Conservation (phyloP, 495 filamentous ascomycete species). For the Penicillium ucsense region DNA sequence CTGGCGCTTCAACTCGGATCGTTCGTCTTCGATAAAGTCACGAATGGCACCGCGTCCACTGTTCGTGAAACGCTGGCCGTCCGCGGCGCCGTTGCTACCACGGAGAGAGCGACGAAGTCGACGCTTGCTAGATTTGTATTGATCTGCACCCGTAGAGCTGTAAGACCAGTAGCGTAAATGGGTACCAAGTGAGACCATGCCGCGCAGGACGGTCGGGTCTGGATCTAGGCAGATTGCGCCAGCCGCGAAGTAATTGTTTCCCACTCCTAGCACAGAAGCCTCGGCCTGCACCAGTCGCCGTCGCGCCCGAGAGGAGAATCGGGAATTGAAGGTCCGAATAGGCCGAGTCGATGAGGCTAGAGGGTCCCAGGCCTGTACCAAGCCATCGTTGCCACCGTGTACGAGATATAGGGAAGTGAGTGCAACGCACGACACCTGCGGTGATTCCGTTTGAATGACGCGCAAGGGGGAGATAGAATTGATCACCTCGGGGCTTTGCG, state of each 20-base stretch:
- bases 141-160: conserved; percentile 59
- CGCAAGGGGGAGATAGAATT: conserved; percentile 57
- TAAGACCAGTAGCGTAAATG: conserved; percentile 91
- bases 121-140: conserved; percentile 55
- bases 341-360: conserved; percentile 71
- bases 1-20: conserved; percentile 70
- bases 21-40: conserved; percentile 76
- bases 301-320: conserved; percentile 72
- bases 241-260: conserved; percentile 72
- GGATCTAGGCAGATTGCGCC: conserved; percentile 81
- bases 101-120: conserved; percentile 49
- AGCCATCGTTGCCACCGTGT: conserved; percentile 87
- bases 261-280: conserved; percentile 52
- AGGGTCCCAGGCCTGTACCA: conserved; percentile 96
- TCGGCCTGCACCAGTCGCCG: conserved; percentile 65
- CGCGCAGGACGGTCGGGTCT: conserved; percentile 81
- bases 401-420: conserved; percentile 80
- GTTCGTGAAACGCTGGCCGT: conserved; percentile 45
- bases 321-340: conserved; percentile 80
- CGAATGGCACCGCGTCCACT: conserved; percentile 54
- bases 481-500: conserved; percentile 38
- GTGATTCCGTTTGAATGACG: conserved; percentile 85
- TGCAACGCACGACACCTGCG: conserved; percentile 76
- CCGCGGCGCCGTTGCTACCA: conserved; percentile 44
- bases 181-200: conserved; percentile 78